Evolutionary conservation across 164 flowering plant genomes (phyloP).

Genomic region (Stephania japonica): DNA sequence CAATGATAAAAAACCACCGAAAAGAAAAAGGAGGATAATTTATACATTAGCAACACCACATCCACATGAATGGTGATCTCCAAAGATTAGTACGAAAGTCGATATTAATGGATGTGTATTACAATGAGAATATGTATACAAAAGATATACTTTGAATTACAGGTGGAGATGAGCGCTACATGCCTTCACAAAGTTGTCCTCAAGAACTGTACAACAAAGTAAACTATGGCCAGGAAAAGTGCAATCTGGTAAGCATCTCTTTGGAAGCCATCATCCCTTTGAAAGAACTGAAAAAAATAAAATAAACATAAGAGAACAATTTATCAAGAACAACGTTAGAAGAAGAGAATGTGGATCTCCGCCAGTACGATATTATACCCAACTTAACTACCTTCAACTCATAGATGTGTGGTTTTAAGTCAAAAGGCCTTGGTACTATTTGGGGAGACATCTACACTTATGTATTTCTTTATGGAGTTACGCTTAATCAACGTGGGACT

Average conservation of each 20-base stretch:
- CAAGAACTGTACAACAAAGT: constrained; percentile 85
- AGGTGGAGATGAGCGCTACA: neutral
- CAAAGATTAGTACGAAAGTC: neutral
- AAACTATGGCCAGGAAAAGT: constrained; percentile 59
- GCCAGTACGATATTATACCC: too few species aligned
- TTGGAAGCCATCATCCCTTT: constrained; percentile 72
- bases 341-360: too few species aligned
- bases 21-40: too few species aligned
- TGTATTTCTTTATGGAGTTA: too few species aligned
- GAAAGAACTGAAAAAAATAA: constrained; percentile 71
- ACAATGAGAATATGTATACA: neutral
- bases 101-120: neutral
- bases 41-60: too few species aligned
- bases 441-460: too few species aligned
- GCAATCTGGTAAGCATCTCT: constrained; percentile 83
- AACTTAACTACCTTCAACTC: too few species aligned
- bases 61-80: too few species aligned
- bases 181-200: constrained; percentile 56
- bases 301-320: neutral
- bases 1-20: too few species aligned
- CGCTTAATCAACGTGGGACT: too few species aligned
- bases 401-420: too few species aligned
- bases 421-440: too few species aligned
- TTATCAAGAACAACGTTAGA: neutral
- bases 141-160: constrained; percentile 1